phyloP scores from a whole-genome alignment of 345 rosid species.

The Raphanus sativus region DNA sequence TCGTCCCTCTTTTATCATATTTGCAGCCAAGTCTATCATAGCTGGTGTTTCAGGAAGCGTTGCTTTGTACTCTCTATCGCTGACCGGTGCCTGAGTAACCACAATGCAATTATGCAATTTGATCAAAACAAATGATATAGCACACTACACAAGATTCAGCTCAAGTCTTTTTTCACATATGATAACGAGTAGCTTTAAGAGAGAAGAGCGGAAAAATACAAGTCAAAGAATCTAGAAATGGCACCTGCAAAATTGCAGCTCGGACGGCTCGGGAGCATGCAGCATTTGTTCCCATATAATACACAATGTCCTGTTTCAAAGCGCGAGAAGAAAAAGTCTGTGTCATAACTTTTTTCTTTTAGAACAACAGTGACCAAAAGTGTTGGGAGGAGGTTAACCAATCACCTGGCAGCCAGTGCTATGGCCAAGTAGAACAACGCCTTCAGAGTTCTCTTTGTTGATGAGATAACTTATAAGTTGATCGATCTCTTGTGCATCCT shows the following conservation, averaged over 20 bases:
- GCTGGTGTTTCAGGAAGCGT: slow-evolving; percentile 92
- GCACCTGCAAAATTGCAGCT: slow-evolving; percentile 91
- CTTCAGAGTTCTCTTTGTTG: slow-evolving; percentile 93
- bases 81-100: slow-evolving; percentile 81
- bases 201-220: background rate
- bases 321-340: slow-evolving; percentile 1
- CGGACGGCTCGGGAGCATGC: slow-evolving; percentile 98
- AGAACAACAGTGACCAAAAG: slow-evolving; percentile 2
- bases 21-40: slow-evolving; percentile 90
- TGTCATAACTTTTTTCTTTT: background rate
- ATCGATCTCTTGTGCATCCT: slow-evolving; percentile 93
- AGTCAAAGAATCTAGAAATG: background rate
- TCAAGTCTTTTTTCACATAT: slow-evolving; percentile 7
- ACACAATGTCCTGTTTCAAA: slow-evolving; percentile 73
- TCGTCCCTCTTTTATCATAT: slow-evolving; percentile 84
- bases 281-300: slow-evolving; percentile 85
- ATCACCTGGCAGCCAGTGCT: slow-evolving; percentile 97
- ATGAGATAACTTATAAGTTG: slow-evolving; percentile 84
- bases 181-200: background rate
- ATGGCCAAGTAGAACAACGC: slow-evolving; percentile 90
- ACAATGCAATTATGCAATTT: slow-evolving; percentile 34
- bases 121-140: slow-evolving; percentile 8
- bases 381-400: slow-evolving; percentile 1
- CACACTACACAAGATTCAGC: slow-evolving; percentile 8
- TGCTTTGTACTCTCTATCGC: slow-evolving; percentile 88